A percentile compares a stretch with the other conserved stretches of the same genome.
Conservation (phyloP, 2,329 filamentous ascomycete species). For the Botrytis elliptica region DNA sequence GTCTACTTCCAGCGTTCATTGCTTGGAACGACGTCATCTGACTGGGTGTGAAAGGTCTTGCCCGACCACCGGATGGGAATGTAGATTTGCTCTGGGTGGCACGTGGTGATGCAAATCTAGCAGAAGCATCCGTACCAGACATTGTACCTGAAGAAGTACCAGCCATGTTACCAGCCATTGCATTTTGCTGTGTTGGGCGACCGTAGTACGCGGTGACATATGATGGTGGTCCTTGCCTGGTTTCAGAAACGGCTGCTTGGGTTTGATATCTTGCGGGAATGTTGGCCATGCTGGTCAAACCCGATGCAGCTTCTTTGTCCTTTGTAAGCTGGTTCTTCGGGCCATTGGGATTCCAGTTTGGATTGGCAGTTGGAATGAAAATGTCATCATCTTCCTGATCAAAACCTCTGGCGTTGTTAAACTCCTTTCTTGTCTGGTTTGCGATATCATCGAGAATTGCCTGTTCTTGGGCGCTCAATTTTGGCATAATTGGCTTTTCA, state of each 20-base stretch:
- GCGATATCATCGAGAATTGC: not conserved
- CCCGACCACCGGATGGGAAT: constrained; percentile 3
- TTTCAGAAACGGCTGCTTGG: not conserved
- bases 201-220: constrained; percentile 12
- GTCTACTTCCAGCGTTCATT: constrained; percentile 10
- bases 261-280: not conserved
- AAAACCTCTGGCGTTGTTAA: constrained; percentile 9
- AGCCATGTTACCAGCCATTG: not conserved
- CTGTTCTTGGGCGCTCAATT: constrained; percentile 4
- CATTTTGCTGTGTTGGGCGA: constrained; percentile 6
- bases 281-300: not conserved
- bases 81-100: constrained; percentile 13
- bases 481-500: constrained; percentile 7
- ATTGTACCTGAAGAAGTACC: not conserved
- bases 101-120: constrained; percentile 11
- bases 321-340: constrained; percentile 2
- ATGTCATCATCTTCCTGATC: constrained; percentile 13
- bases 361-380: not conserved
- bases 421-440: constrained; percentile 2
- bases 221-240: not conserved
- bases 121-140: not conserved
- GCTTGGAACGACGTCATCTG: constrained; percentile 11
- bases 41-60: constrained; percentile 19
- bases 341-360: constrained; percentile 2
- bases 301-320: not conserved